phyloP scores from a whole-genome alignment of 805 yeast genomes.

The Saccharomycopsis guyanensis region DNA sequence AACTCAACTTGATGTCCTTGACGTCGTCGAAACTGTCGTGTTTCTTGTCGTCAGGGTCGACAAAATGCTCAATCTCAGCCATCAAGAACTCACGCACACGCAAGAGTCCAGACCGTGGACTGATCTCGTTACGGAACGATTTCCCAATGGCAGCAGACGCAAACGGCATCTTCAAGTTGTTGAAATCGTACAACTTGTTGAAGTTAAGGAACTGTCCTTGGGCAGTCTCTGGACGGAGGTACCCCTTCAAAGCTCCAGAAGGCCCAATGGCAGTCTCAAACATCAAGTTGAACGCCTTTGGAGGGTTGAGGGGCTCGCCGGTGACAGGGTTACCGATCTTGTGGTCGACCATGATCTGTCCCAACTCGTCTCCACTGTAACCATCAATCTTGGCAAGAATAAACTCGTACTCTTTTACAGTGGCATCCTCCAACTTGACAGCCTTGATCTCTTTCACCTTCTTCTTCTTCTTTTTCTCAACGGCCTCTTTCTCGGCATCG shows the following conservation, averaged over 20 bases:
- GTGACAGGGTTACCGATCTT: slow-evolving; percentile 89
- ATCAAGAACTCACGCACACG: slow-evolving; percentile 97
- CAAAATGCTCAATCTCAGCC: slow-evolving; percentile 99
- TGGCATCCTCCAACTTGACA: slow-evolving; percentile 74
- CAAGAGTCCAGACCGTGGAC: slow-evolving; percentile 95
- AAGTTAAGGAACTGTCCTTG: slow-evolving; percentile 98
- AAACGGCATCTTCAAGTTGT: slow-evolving; percentile 95
- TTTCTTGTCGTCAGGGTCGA: slow-evolving; percentile 82
- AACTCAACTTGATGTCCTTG: slow-evolving; percentile 60
- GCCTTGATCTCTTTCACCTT: slow-evolving; percentile 93
- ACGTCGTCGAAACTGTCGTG: slow-evolving; percentile 78
- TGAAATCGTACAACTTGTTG: slow-evolving; percentile 85
- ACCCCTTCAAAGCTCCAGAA: slow-evolving; percentile 92
- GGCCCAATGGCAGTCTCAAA: slow-evolving; percentile 99
- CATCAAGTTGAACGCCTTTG: slow-evolving; percentile 95
- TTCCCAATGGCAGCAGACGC: slow-evolving; percentile 99
- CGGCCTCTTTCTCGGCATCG: slow-evolving; percentile 62
- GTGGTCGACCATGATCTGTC: slow-evolving; percentile 76
- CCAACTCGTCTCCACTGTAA: slow-evolving; percentile 85
- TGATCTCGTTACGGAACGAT: slow-evolving; percentile 97
- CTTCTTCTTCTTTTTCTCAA: slow-evolving; percentile 75
- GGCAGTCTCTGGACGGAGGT: slow-evolving; percentile 97
- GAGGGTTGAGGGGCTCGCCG: slow-evolving; percentile 77
- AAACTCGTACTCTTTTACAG: slow-evolving; percentile 72
- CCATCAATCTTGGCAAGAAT: slow-evolving; percentile 94